These are phyloP conservation scores for Drechslerella stenobrocha DNA, from an alignment of 2,329 filamentous ascomycete species.

Conservation along the genomic window DNA sequence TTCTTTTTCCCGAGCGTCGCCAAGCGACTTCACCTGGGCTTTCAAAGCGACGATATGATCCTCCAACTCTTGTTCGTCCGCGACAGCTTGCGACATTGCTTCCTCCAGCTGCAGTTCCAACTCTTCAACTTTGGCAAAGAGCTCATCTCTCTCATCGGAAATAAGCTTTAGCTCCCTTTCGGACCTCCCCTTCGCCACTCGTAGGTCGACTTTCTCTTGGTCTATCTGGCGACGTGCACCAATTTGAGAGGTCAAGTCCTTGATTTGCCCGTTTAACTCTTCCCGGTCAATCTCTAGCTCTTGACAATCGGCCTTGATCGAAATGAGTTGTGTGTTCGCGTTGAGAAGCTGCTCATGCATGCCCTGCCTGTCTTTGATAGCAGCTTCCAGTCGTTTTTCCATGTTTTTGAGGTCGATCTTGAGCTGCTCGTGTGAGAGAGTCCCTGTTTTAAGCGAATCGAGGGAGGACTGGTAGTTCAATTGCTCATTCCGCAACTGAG, in stretches of 20 bases:
- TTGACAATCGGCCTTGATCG: conserved; percentile 62
- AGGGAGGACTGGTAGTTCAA: conserved; percentile 41
- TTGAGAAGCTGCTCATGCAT: conserved; percentile 67
- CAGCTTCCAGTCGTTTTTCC: conserved; percentile 63
- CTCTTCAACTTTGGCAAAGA: conserved; percentile 63
- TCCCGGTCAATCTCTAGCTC: conserved; percentile 69
- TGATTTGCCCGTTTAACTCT: conserved; percentile 66
- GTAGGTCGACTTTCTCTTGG: conserved; percentile 70
- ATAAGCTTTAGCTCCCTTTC: conserved; percentile 69
- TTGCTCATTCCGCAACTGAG: conserved; percentile 47
- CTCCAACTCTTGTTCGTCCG: conserved; percentile 67
- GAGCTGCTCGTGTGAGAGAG: conserved; percentile 60
- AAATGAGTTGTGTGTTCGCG: conserved; percentile 65
- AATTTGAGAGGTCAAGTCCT: conserved; percentile 60
- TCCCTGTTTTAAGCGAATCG: conserved; percentile 53
- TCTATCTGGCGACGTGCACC: conserved; percentile 64
- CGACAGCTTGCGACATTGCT: conserved; percentile 68
- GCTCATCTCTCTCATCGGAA: conserved; percentile 65
- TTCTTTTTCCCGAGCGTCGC: conserved; percentile 61
- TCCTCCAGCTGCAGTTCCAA: conserved; percentile 68
- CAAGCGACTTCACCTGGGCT: conserved; percentile 57
- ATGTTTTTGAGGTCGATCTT: conserved; percentile 65
- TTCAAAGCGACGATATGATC: conserved; percentile 63
- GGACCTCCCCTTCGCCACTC: conserved; percentile 68
- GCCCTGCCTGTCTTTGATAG: conserved; percentile 65